Base-by-base conservation (phyloP, 208 protist species). In the Trypanosoma lewisi region DNA sequence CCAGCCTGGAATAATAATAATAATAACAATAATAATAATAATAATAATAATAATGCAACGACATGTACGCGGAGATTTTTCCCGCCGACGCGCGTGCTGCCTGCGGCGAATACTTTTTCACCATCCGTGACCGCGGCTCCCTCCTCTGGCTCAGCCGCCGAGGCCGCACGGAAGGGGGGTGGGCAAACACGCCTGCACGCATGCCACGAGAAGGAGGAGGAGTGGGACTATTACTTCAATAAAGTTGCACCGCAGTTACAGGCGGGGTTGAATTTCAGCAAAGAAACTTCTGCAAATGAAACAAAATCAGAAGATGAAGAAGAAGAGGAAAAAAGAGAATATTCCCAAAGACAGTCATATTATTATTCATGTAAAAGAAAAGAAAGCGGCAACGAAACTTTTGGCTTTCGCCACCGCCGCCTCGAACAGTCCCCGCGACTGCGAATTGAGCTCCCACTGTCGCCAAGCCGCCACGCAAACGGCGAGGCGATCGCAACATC, bases 171-270 rank as follows among this genome's bases (percentile, higher is more conserved):
- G 12, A 53, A 14, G 17, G 42, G 49, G 7, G n/a, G 16, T n/a
- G 49, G 7, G 25, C 19, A 54, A 54, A 5, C 19, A n/a, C 28
- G 19, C 33, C 39, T 39, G 19, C 37, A 31, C 39, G 23, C 55
- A 2, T 57, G 51, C 23, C 19, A 49, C 36, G 55, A 61, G 39
- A 61, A 61, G 55, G 21, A 33, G 17, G 55, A 61, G 39, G 55
- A 61, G 25, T 21, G 55, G 12, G 39, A 61, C 12, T 61, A 61
- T 25, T 61, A 49, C 42, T 11, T 21, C 0, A 7, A 57, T 0
- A 57, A 42, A 1, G 12, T 57, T 57, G 9, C 51, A 14, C 14
- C 34, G 33, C 28, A 44, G 1, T 16, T 39, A 4, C 37, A 45
- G 12, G 31, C n/a, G 19, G 2, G 2, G 39, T 14, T 44, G 12